Conservation (phyloP, 805 yeast species). For the Diddensiella caesifluorescens region DNA sequence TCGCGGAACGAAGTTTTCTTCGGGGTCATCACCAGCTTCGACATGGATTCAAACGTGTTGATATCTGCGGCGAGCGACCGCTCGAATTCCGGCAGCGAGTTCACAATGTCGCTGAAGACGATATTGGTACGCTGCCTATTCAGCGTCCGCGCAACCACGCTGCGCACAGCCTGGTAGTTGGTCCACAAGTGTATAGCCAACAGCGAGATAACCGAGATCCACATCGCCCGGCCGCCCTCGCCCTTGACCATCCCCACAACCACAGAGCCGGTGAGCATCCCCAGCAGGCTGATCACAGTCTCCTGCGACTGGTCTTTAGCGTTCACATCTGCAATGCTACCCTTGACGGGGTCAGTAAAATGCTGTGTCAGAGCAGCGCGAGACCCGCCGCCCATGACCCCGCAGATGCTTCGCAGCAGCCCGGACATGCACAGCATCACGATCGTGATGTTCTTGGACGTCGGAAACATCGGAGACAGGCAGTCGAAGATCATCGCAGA, state of each 20-base stretch:
- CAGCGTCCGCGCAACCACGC: constrained; percentile 29
- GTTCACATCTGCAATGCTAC: constrained; percentile 34
- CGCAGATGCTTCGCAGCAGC: constrained; percentile 31
- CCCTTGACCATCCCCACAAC: constrained; percentile 28
- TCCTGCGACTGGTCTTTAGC: constrained; percentile 37
- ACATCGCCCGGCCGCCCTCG: constrained; percentile 24
- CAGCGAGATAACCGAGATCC: constrained; percentile 26
- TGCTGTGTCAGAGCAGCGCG: constrained; percentile 36
- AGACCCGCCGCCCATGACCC: constrained; percentile 36
- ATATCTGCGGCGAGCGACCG: constrained; percentile 11
- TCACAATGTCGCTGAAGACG: constrained; percentile 26
- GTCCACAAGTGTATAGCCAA: constrained; percentile 31
- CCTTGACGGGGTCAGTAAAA: constrained; percentile 31
- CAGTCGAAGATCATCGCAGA: constrained; percentile 33
- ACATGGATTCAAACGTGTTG: constrained; percentile 14
- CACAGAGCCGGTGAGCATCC: constrained; percentile 33
- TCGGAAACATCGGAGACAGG: constrained; percentile 30
- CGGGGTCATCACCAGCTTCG: constrained; percentile 25
- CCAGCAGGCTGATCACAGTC: constrained; percentile 33
- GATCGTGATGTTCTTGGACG: constrained; percentile 18
- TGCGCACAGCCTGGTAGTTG: constrained; percentile 32
- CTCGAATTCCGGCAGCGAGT: constrained; percentile 20
- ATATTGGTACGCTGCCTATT: constrained; percentile 34
- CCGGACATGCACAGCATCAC: constrained; percentile 32
- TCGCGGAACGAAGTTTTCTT: constrained; percentile 22